Base-by-base conservation (phyloP, 805 yeast species). In the Kluyveromyces siamensis region DNA sequence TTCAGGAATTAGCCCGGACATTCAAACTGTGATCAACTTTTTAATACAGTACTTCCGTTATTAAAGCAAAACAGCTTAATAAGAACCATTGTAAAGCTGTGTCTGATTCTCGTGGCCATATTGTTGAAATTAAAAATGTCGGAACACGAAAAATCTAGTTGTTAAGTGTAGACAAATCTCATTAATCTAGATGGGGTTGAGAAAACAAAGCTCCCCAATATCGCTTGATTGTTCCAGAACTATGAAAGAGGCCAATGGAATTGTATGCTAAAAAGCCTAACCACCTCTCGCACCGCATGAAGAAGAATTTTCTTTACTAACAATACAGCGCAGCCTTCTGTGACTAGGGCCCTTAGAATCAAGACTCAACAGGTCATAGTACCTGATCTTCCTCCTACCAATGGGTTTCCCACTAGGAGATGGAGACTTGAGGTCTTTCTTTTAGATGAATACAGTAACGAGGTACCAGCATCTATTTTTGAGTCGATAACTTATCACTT, bases 401-500 rank as follows among this genome's bases (percentile, higher is more conserved):
- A 84, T 62, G 87, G 84, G 6, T 84, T 84, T 62, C 98, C 99
- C 13, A 79, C 88, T 79, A 81, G 98, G 60, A 79, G 80, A 65
- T 93, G 99, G 99, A 74, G 83, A 38, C 80, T 91, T 49, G 79
- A 82, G 62, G 74, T 93, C 39, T 66, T 78, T 44, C 68, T 91
- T 64, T 73, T 93, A 50, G 89, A 88, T 59, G 79, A 78, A 45
- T 73, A 78, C 46, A 96, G 93, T n/a, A 75, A 80, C 42, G 90
- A 84, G 58, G 72, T 84, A 40, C 87, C 95, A 14, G 96, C 96
- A 1, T 77, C 71, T 50, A 75, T 90, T 46, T 81, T 93, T 58
- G 95, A 87, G 63, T 82, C 81, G 62, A 96, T 88, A 46, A 85
- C 93, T 6, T 93, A 88, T 67, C 78, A 86, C 53, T 75, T 93